Evolutionary conservation across 176 grass and related monocot genomes (phyloP).

Genomic region (Dendrocalamus sinicus): DNA sequence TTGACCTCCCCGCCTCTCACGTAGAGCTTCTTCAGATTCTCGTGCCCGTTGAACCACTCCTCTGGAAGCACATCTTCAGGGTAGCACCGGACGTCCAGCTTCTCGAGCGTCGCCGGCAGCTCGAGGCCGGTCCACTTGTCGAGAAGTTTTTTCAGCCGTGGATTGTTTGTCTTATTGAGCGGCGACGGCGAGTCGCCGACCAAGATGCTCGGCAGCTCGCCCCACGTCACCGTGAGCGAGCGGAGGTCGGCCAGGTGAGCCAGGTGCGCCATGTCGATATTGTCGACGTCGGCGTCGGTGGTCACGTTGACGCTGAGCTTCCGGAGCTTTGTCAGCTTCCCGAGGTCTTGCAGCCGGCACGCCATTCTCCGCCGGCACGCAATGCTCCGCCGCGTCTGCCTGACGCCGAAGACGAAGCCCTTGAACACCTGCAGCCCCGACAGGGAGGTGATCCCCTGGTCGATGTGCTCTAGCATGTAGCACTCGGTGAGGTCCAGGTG

Average conservation of each 20-base stretch:
- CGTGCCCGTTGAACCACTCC: background rate
- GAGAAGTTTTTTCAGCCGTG: background rate
- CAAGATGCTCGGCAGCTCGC: constrained; percentile 43
- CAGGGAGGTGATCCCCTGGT: background rate
- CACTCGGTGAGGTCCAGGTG: constrained; percentile 58
- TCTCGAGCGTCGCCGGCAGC: constrained; percentile 22
- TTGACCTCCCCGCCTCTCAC: constrained; percentile 39
- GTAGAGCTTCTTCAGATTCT: constrained; percentile 32
- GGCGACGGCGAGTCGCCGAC: no score
- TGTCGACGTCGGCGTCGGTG: constrained; percentile 32
- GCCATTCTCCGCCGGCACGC: background rate
- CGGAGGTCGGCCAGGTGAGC: background rate
- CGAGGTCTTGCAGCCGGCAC: constrained; percentile 21
- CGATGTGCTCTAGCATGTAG: constrained; percentile 58
- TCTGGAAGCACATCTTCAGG: background rate
- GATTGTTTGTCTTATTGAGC: rapidly evolving
- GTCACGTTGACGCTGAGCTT: constrained; percentile 53
- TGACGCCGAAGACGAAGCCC: constrained; percentile 43
- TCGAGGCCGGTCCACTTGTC: background rate
- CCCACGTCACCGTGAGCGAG: constrained; percentile 51
- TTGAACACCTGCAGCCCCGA: constrained; percentile 41
- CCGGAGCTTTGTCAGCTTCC: background rate
- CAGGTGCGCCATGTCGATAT: background rate
- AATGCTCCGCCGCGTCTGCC: background rate
- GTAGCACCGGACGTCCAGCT: constrained; percentile 54